phyloP scores from a whole-genome alignment of 192 early-diverging fungal species.

The Ambispora gerdemannii region DNA sequence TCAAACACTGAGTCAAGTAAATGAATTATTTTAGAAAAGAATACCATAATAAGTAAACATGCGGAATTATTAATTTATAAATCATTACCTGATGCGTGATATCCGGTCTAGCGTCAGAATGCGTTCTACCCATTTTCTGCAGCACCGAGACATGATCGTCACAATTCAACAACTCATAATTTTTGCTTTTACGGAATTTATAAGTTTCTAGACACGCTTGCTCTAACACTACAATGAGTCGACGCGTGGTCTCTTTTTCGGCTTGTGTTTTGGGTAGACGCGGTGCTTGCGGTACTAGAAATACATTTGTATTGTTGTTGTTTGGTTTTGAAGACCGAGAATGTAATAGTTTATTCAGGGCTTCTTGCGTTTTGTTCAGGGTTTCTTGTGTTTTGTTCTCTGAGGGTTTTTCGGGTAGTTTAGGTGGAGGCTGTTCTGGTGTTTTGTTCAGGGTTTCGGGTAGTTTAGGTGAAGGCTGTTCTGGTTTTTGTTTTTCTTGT shows the following conservation, averaged over 20 bases:
- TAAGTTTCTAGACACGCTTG: slow-evolving; percentile 87
- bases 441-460: too few species aligned
- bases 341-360: too few species aligned
- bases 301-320: slow-evolving; percentile 42
- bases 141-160: slow-evolving; percentile 92
- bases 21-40: not conserved
- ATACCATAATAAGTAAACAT: not conserved
- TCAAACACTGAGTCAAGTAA: slow-evolving; percentile 63
- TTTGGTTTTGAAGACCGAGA: too few species aligned
- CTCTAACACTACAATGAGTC: slow-evolving; percentile 93
- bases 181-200: slow-evolving; percentile 77
- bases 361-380: too few species aligned
- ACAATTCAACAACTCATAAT: slow-evolving; percentile 90
- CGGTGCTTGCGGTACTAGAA: slow-evolving; percentile 64
- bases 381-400: too few species aligned
- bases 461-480: too few species aligned
- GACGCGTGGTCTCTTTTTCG: slow-evolving; percentile 71
- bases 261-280: slow-evolving; percentile 74
- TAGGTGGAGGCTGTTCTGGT: too few species aligned
- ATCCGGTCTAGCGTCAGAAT: slow-evolving; percentile 82
- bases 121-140: slow-evolving; percentile 77
- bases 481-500: too few species aligned
- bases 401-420: too few species aligned
- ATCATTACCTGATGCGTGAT: slow-evolving; percentile 86
- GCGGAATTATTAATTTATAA: not conserved